phyloP scores from a whole-genome alignment of 345 rosid species.

The Boechera divaricarpa region DNA sequence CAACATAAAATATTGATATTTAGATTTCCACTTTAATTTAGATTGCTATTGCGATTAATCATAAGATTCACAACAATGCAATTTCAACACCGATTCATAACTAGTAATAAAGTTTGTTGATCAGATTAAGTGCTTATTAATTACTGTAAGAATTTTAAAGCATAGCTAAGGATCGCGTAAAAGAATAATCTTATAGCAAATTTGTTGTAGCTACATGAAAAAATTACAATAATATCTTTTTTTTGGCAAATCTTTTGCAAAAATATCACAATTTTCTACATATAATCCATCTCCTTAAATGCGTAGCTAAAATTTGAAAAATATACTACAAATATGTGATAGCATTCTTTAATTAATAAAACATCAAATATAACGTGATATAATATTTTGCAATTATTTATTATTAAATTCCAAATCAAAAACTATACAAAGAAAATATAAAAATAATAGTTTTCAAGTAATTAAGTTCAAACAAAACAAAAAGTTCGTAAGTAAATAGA shows the following conservation, averaged over 20 bases:
- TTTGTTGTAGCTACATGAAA: no score
- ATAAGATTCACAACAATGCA: background rate
- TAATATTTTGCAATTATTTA: background rate
- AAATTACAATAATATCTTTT: no score
- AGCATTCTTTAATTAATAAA: background rate
- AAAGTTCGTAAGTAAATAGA: background rate
- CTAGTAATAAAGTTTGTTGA: background rate
- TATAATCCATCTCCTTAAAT: background rate
- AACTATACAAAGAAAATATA: background rate
- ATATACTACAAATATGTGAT: background rate
- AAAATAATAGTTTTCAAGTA: background rate
- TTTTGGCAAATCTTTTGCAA: background rate
- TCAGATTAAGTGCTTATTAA: no score
- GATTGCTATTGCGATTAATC: no score
- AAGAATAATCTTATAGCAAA: no score
- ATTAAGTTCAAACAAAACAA: no score
- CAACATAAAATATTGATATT: background rate
- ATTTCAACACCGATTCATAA: background rate
- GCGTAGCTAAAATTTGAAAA: background rate
- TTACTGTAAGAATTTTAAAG: no score
- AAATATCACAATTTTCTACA: background rate
- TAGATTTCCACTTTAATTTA: no score
- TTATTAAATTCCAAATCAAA: background rate
- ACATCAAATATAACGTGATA: background rate
- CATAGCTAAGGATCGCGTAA: no score